Percentiles rank a stretch among this genome's conserved stretches.
Evolutionary conservation across 129 eudicot genomes (phyloP).

Genomic region (Ambrosia trifida): DNA sequence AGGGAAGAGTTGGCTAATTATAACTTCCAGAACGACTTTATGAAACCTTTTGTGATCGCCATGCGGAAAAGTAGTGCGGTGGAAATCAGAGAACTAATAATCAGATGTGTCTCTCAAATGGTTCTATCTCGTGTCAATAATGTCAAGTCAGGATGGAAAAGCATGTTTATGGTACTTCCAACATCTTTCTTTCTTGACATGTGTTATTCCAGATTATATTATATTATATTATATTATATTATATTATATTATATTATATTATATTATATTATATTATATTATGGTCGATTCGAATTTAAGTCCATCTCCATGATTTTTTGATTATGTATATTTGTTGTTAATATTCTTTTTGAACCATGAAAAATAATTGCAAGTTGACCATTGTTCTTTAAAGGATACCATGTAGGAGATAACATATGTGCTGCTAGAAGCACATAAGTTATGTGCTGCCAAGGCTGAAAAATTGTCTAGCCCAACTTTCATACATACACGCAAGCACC

Average conservation of each 20-base stretch:
- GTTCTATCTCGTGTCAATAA: conserved; percentile 91
- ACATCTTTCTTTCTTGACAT: conserved; percentile 3
- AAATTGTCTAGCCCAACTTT: neutral
- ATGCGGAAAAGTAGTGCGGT: conserved; percentile 98
- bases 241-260: too few relatives aligned
- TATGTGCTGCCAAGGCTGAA: conserved; percentile 5
- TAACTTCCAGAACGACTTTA: conserved; percentile 96
- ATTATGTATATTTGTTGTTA: too few relatives aligned
- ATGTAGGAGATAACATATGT: neutral
- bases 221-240: too few relatives aligned
- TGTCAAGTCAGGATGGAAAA: conserved; percentile 99
- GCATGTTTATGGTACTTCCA: conserved; percentile 97
- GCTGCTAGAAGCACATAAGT: neutral
- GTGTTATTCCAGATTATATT: neutral
- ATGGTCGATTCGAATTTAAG: neutral
- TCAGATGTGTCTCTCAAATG: conserved; percentile 98
- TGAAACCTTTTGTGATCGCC: conserved; percentile 98
- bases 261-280: neutral
- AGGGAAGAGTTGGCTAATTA: conserved; percentile 97
- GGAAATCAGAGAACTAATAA: conserved; percentile 94
- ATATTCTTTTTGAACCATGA: neutral
- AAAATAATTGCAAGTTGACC: neutral
- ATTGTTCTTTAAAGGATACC: too few relatives aligned
- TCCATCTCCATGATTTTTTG: neutral
- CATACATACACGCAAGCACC: neutral